Evolutionary conservation across 208 protist species (phyloP).

Genomic region (Trypanosoma avium): DNA sequence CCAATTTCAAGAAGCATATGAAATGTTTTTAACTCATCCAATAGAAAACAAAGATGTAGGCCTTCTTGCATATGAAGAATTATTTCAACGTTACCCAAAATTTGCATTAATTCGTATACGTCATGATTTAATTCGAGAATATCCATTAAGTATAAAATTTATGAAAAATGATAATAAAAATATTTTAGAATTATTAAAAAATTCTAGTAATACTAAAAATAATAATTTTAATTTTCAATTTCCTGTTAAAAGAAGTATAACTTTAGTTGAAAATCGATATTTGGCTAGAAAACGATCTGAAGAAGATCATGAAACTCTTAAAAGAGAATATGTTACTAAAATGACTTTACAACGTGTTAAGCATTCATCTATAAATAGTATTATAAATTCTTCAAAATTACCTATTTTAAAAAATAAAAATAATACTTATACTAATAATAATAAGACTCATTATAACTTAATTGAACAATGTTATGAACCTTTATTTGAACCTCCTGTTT

Average conservation of each 20-base stretch:
- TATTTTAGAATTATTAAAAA: background rate
- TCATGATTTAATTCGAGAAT: constrained; percentile 44
- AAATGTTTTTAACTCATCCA: constrained; percentile 34
- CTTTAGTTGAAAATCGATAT: constrained; percentile 13
- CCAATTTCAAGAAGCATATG: constrained; percentile 36
- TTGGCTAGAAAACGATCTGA: constrained; percentile 11
- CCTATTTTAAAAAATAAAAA: background rate
- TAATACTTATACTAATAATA: background rate
- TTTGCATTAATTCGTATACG: constrained; percentile 36
- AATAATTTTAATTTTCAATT: too few relatives aligned
- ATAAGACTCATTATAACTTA: background rate
- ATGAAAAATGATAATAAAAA: background rate
- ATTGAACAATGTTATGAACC: constrained; percentile 33
- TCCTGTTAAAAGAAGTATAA: background rate
- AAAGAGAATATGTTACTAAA: constrained; percentile 8
- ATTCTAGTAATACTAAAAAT: background rate
- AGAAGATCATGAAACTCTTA: constrained; percentile 8
- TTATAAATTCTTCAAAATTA: background rate
- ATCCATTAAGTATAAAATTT: constrained; percentile 10
- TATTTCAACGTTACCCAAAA: constrained; percentile 35
- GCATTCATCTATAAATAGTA: background rate
- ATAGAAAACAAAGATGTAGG: constrained; percentile 5
- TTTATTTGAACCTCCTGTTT: constrained; percentile 48
- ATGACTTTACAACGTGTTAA: background rate
- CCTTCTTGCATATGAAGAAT: constrained; percentile 13